These are phyloP conservation scores for Hemisphaericaspora xylofermentans DNA, from an alignment of 1,139 yeast genomes.

Conservation along the genomic window DNA sequence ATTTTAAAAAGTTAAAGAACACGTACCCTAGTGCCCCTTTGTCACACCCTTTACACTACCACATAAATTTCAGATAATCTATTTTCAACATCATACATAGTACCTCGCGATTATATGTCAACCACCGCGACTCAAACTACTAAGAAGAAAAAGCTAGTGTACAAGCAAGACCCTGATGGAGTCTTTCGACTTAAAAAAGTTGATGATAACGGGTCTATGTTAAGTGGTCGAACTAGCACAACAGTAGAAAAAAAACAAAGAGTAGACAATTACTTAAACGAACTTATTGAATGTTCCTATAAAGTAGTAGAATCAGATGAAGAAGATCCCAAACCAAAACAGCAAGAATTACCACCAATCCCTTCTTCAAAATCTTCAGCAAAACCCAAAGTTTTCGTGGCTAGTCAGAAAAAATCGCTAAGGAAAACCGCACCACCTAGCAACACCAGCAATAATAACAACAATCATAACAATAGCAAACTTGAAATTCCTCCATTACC, in stretches of 20 bases:
- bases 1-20: no score
- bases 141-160: constrained; percentile 33
- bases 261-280: constrained; percentile 32
- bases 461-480: constrained; percentile 8
- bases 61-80: no score
- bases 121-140: constrained; percentile 17
- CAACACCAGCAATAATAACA: no score
- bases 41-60: no score
- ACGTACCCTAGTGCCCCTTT: no score
- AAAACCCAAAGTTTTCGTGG: not conserved
- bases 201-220: constrained; percentile 16
- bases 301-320: constrained; percentile 15
- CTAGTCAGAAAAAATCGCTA: not conserved
- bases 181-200: constrained; percentile 40
- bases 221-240: constrained; percentile 7
- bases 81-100: no score
- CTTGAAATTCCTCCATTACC: not conserved
- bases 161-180: constrained; percentile 44
- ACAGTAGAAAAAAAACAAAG: constrained; percentile 16
- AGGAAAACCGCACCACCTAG: constrained; percentile 7
- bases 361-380: constrained; percentile 4
- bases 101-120: constrained; percentile 10
- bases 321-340: not conserved
- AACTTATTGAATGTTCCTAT: constrained; percentile 28
- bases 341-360: not conserved